These are phyloP conservation scores for Pulveroboletus sp. DNA, from an alignment of 768 basidiomycete genomes.

Conservation along the genomic window DNA sequence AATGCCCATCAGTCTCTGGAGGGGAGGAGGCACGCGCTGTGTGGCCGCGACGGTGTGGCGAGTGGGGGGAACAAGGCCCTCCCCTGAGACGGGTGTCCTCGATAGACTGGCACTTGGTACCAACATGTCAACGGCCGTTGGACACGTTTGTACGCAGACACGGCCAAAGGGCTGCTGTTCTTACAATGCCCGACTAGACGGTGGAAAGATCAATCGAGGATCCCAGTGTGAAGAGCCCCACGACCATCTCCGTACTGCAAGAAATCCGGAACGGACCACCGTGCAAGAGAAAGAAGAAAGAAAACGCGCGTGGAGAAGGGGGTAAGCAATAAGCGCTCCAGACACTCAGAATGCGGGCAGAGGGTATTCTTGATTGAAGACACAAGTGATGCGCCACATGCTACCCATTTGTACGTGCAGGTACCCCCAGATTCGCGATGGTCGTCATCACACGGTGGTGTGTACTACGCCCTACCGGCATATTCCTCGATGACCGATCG, in stretches of 20 bases:
- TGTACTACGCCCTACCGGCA: conserved; percentile 4
- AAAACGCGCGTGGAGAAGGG: not conserved
- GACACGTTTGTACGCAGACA: no score
- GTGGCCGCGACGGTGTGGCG: no score
- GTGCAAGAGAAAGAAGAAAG: not conserved
- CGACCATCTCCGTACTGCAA: not conserved
- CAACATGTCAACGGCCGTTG: no score
- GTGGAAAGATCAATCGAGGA: not conserved
- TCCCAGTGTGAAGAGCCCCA: not conserved
- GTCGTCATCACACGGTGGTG: not conserved
- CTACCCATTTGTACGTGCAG: not conserved
- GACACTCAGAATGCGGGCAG: not conserved
- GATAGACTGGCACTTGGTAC: not conserved
- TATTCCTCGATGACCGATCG: conserved; percentile 46
- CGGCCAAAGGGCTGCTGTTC: not conserved
- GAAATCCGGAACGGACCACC: not conserved
- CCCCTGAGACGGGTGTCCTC: no score
- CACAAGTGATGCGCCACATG: not conserved
- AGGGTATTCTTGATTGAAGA: conserved; percentile 3
- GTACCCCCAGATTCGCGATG: conserved; percentile 7
- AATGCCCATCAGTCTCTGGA: no score
- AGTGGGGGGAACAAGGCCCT: no score
- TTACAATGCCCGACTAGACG: not conserved
- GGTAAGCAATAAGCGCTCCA: not conserved
- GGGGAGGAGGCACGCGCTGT: no score